These are phyloP conservation scores for Nicotiana tomentosiformis DNA, from an alignment of 257 asterid species.

Conservation along the genomic window DNA sequence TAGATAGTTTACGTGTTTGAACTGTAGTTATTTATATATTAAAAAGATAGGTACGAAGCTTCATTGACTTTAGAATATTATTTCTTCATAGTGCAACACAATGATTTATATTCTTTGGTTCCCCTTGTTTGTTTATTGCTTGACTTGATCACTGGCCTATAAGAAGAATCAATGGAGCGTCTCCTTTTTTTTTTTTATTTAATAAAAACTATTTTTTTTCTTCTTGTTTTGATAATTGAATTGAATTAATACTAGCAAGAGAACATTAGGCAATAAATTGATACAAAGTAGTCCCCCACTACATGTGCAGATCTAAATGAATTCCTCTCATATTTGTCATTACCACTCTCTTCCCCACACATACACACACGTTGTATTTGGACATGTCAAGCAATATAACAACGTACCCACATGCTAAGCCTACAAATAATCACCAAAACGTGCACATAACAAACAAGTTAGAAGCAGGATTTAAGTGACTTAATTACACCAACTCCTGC, in stretches of 20 bases:
- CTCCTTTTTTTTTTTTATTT: neutral
- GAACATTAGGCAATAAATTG: constrained; percentile 1
- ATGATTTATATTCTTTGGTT: neutral
- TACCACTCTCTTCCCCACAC: constrained; percentile 11
- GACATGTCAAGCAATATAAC: constrained; percentile 31
- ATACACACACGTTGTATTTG: constrained; percentile 31
- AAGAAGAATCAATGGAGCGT: neutral
- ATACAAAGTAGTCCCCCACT: constrained; percentile 31
- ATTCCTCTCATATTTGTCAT: constrained; percentile 13
- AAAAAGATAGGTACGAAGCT: neutral
- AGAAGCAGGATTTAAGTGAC: neutral
- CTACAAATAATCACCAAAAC: constrained; percentile 32
- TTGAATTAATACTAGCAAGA: neutral
- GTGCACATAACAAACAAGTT: constrained; percentile 24
- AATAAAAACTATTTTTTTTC: neutral
- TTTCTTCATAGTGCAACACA: neutral
- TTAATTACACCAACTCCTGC: neutral
- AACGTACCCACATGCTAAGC: constrained; percentile 37
- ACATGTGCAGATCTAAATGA: constrained; percentile 38
- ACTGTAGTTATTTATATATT: neutral
- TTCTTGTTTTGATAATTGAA: neutral
- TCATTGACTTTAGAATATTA: constrained; percentile 9
- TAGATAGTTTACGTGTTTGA: constrained; percentile 2
- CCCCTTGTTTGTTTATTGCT: neutral
- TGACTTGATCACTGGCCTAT: neutral